Evolutionary conservation across 805 yeast species (phyloP).

Genomic region (Sugiyamaella valdiviana): DNA sequence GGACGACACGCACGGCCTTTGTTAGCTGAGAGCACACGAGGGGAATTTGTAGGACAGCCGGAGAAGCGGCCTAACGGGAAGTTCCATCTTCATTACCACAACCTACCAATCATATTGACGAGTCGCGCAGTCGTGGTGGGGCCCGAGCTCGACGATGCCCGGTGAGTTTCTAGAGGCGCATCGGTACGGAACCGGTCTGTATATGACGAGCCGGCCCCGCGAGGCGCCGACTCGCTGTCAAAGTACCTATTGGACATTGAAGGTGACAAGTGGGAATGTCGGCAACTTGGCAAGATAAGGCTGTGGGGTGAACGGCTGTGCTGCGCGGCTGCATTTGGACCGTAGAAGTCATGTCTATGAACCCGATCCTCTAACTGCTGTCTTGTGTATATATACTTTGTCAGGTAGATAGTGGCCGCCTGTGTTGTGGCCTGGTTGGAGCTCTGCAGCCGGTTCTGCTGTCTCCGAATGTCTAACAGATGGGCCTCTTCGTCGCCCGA

Average conservation of each 20-base stretch:
- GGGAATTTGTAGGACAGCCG: constrained; percentile 1
- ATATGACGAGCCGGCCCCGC: constrained; percentile 22
- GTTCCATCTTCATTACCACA: too few relatives aligned
- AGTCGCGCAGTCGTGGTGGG: constrained; percentile 20
- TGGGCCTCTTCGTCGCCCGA: neutral
- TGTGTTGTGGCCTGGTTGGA: too few relatives aligned
- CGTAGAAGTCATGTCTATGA: too few relatives aligned
- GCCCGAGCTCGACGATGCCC: constrained; percentile 5
- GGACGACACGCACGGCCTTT: constrained; percentile 82
- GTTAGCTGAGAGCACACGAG: constrained; percentile 1
- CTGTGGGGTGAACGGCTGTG: neutral
- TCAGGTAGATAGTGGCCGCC: too few relatives aligned
- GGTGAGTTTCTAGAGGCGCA: constrained; percentile 8
- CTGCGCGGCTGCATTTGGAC: neutral
- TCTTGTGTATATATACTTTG: neutral
- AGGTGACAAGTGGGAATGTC: neutral
- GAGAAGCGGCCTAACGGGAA: too few relatives aligned
- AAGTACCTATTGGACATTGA: constrained; percentile 4
- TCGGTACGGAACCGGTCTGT: constrained; percentile 30
- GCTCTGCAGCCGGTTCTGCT: too few relatives aligned
- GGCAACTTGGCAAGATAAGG: neutral
- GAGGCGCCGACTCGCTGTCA: constrained; percentile 2
- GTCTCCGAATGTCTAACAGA: too few relatives aligned
- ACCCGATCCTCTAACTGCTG: too few relatives aligned
- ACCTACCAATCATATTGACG: constrained; percentile 25